A percentile compares a stretch with the other conserved stretches of the same genome.
Conservation (phyloP, 2,329 filamentous ascomycete species). For the Botrytis fragariae region DNA sequence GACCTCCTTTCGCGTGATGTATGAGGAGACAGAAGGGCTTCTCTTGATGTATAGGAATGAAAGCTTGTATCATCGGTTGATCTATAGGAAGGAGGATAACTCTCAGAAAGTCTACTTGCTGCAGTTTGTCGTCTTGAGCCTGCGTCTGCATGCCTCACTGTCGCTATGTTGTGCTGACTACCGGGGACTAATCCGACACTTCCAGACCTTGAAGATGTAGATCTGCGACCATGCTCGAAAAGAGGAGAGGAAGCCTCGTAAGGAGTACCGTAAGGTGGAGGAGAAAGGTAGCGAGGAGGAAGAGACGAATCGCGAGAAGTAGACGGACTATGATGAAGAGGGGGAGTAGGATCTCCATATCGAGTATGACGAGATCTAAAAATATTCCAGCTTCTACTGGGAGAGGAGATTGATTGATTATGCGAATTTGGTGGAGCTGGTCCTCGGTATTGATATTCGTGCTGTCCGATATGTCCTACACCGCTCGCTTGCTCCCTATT, state of each 20-base stretch:
- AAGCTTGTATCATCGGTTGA: fast-evolving
- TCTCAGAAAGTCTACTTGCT: neutral
- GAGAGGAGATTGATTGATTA: neutral
- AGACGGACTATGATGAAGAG: no score
- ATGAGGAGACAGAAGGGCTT: neutral
- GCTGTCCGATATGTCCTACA: neutral
- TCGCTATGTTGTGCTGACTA: neutral
- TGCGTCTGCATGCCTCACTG: neutral
- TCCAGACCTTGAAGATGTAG: neutral
- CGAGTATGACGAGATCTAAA: neutral
- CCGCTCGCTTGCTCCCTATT: no score
- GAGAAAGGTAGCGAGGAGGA: neutral
- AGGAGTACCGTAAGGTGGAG: neutral
- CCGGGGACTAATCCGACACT: fast-evolving
- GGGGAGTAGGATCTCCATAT: neutral
- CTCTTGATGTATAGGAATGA: neutral
- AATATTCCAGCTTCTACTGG: neutral
- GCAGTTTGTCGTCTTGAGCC: neutral
- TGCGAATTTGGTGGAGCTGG: neutral
- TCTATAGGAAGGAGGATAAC: neutral
- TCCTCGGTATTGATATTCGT: neutral
- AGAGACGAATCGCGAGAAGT: neutral
- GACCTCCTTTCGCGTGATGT: neutral
- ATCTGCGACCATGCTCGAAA: neutral
- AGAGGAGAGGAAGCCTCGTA: neutral